Conservation (phyloP, 2,329 filamentous ascomycete species). For the Emergomyces pasteurianus region DNA sequence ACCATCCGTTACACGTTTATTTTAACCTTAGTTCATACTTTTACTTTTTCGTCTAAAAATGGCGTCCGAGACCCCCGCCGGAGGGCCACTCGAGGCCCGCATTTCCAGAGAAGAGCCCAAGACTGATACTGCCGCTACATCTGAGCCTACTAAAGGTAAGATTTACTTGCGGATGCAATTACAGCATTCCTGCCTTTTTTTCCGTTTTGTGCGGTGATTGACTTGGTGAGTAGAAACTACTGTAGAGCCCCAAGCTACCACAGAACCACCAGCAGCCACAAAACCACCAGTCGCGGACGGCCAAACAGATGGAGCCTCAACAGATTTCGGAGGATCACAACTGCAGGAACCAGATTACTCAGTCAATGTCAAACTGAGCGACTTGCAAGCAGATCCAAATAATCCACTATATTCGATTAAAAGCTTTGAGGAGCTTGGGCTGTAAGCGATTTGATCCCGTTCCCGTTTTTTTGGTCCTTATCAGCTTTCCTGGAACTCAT, state of each 20-base stretch:
- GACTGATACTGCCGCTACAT: not conserved
- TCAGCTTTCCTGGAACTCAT: not conserved
- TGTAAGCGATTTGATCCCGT: constrained; percentile 47
- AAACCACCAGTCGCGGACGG: constrained; percentile 15
- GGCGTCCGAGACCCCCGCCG: constrained; percentile 26
- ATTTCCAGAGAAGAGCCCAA: constrained; percentile 32
- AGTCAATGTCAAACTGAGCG: constrained; percentile 84
- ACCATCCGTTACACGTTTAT: not conserved
- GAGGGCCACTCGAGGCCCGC: constrained; percentile 37
- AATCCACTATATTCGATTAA: constrained; percentile 79
- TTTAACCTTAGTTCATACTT: not conserved
- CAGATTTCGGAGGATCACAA: constrained; percentile 34
- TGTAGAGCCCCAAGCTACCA: constrained; percentile 1
- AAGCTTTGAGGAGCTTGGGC: constrained; percentile 70
- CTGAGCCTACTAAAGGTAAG: not conserved
- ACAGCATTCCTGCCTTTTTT: not conserved
- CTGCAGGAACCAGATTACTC: constrained; percentile 66
- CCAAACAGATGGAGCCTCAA: constrained; percentile 32
- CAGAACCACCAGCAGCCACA: constrained; percentile 10
- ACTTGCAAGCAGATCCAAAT: constrained; percentile 73
- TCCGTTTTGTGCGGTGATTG: constrained; percentile 11
- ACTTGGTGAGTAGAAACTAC: not conserved
- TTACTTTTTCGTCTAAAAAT: constrained; percentile 17
- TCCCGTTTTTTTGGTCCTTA: not conserved
- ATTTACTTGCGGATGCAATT: not conserved